Evolutionary conservation across 441 rosid species (phyloP), one percentile per base, ranked within the genome.

Genomic region (Codiaeum variegatum): DNA sequence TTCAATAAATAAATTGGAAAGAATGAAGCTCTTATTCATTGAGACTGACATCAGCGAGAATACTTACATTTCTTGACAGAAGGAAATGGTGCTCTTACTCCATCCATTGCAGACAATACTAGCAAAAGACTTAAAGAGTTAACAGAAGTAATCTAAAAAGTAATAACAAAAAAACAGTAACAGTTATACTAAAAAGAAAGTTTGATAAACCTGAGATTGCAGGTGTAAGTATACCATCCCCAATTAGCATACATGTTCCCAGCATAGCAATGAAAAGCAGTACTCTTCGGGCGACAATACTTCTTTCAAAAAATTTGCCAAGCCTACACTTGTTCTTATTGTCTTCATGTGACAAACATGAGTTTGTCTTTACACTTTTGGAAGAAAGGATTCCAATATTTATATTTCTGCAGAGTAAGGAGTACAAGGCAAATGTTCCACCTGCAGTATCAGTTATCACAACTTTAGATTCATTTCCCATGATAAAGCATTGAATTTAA

Each of bases 61-160:
- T 55, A 73, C 91, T 82, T 81, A 89, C 93, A 75, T 83, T 73
- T 89, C 56, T 62, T 75, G 71, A 87, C 76, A 60, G 87, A 81
- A 80, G 90, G 91, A 78, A 87, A 87, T 12, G 84, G 90, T 24
- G 83, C 85, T 76, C 88, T 82, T 40, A 89, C 55, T 70, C 91
- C 93, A 66, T 87, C 86, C 87, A 89, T 85, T 24, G 93, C 93
- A 0, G 93, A 89, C 59, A 89, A 76, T 60, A 89, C 91, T 89
- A 83, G 29, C 72, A 67, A 66, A 16, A 67, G 42, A 76, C 42
- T 16, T n/a, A 16, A 42, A 59, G 28, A 67, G 36, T 42, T 58
- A 34, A 24, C 3, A 13, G 18, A 49, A 49, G 44, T 6, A 32
- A 29, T 63, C 64, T 12, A 23, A 46, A 49, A 61, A 26, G 16